phyloP scores from a whole-genome alignment of 2,329 filamentous ascomycete genomes.

The Microsporum canis region DNA sequence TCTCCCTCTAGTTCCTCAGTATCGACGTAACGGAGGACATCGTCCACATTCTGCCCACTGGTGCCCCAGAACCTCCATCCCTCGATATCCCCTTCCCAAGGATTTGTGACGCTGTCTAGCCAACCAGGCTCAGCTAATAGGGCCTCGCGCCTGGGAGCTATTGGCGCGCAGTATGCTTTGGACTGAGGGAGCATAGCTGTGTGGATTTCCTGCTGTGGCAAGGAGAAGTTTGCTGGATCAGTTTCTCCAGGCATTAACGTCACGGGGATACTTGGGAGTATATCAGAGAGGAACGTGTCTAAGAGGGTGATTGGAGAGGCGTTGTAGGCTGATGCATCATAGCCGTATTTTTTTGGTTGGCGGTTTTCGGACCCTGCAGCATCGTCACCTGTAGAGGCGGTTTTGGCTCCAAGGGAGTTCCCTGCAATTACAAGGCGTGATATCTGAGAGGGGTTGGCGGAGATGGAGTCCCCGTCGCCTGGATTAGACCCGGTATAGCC shows the following conservation, averaged over 20 bases:
- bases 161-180: slow-evolving; percentile 49
- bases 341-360: slow-evolving; percentile 74
- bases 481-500: slow-evolving; percentile 56
- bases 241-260: slow-evolving; percentile 74
- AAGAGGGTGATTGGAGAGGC: slow-evolving; percentile 70
- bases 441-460: slow-evolving; percentile 43
- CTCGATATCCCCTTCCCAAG: slow-evolving; percentile 80
- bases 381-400: slow-evolving; percentile 20
- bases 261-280: slow-evolving; percentile 77
- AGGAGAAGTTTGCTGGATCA: slow-evolving; percentile 79
- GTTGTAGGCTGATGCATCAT: slow-evolving; percentile 83
- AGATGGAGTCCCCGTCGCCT: slow-evolving; percentile 38
- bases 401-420: slow-evolving; percentile 57
- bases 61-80: slow-evolving; percentile 81
- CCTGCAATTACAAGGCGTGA: slow-evolving; percentile 83
- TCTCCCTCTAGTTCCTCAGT: slow-evolving; percentile 19
- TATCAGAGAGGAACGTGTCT: slow-evolving; percentile 66
- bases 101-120: slow-evolving; percentile 86
- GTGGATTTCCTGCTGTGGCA: slow-evolving; percentile 90
- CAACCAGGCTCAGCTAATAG: slow-evolving; percentile 48
- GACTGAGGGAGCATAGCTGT: slow-evolving; percentile 76
- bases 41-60: slow-evolving; percentile 84
- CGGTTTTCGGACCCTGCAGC: slow-evolving; percentile 31
- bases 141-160: slow-evolving; percentile 24
- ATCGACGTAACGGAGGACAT: slow-evolving; percentile 83